These are phyloP conservation scores for Lasiodiplodia gonubiensis DNA, from an alignment of 2,329 filamentous ascomycete genomes.

Conservation along the genomic window DNA sequence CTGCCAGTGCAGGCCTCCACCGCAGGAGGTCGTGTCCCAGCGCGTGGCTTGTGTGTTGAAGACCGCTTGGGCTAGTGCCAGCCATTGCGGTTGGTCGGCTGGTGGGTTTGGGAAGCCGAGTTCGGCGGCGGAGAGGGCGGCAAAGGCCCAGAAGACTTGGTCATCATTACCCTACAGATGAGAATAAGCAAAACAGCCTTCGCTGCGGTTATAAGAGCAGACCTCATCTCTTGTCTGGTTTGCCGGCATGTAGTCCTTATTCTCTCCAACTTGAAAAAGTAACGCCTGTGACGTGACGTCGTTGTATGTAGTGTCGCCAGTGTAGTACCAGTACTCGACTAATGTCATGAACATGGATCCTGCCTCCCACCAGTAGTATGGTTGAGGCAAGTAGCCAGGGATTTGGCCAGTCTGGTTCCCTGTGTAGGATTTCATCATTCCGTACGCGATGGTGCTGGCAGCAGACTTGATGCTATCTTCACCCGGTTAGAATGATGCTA, in stretches of 20 bases:
- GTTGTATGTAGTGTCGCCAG: constrained; percentile 75
- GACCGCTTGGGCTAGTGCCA: constrained; percentile 50
- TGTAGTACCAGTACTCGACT: constrained; percentile 86
- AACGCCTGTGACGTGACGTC: constrained; percentile 62
- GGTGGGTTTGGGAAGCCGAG: constrained; percentile 52
- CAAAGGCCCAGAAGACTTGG: constrained; percentile 63
- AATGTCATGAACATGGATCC: constrained; percentile 68
- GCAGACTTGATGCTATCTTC: constrained; percentile 49
- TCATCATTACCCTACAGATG: constrained; percentile 59
- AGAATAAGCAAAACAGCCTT: not conserved
- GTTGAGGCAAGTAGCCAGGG: constrained; percentile 57
- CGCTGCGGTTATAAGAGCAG: not conserved
- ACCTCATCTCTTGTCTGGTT: constrained; percentile 44
- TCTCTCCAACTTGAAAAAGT: constrained; percentile 41
- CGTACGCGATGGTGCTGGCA: constrained; percentile 51
- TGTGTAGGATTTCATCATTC: constrained; percentile 61
- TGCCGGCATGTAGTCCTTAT: constrained; percentile 37
- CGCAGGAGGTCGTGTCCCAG: constrained; percentile 41
- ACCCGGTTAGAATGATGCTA: not conserved
- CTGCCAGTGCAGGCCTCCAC: constrained; percentile 46
- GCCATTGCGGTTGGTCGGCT: constrained; percentile 48
- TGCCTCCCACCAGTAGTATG: constrained; percentile 72
- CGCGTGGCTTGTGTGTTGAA: constrained; percentile 46
- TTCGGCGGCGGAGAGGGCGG: constrained; percentile 63
- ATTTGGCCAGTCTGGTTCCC: constrained; percentile 57